Base-by-base conservation (phyloP, 176 grass and related monocot species). In the Paspalum vaginatum region DNA sequence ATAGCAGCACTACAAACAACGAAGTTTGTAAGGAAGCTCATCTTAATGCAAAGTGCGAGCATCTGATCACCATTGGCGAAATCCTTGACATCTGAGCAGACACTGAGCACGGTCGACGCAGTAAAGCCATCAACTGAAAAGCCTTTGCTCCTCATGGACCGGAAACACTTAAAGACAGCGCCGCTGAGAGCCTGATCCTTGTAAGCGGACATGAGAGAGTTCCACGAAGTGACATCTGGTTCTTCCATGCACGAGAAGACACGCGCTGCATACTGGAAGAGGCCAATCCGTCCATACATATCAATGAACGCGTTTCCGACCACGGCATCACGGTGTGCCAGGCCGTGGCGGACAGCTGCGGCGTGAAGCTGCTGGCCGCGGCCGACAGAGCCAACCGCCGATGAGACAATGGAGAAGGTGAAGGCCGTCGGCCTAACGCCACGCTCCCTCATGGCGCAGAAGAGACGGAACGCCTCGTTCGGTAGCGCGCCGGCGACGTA, bases 391-490 rank as follows among this genome's bases (percentile, higher is more conserved):
- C 27, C 82, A 27, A 97, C 49, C 0, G 64, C 78, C 0, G 86
- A 73, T 7, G 86, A 87, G 20, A 87, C 2, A 8, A 95, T 93
- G 42, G 95, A 98, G 61, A 98, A 86, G 39, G 95, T 98, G 84
- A 91, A 95, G 54, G 70, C 81, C 26, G 81, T 98, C 59, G 83
- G 83, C 74, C 51, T 61, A 9, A 93, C 80, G 12, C 90, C 88
- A 12, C 71, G 49, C 63, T 75, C 81, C 57, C 74, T 75, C 95
- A 95, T 98, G 25, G 8, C 9, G 60, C 26, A 79, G 2, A 77
- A 49, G 39, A 83, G 39, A 42, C 10, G 12, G 73, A 91, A 71
- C 2, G 88, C 95, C 75, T 87, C 78, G 16, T 65, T 11, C 0
- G 66, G 5, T 7, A 14, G 57, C 5, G 88, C 84, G 0, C 26